Evolutionary conservation across 2,329 filamentous ascomycete genomes (phyloP).

Genomic region (Fusarium sp.): DNA sequence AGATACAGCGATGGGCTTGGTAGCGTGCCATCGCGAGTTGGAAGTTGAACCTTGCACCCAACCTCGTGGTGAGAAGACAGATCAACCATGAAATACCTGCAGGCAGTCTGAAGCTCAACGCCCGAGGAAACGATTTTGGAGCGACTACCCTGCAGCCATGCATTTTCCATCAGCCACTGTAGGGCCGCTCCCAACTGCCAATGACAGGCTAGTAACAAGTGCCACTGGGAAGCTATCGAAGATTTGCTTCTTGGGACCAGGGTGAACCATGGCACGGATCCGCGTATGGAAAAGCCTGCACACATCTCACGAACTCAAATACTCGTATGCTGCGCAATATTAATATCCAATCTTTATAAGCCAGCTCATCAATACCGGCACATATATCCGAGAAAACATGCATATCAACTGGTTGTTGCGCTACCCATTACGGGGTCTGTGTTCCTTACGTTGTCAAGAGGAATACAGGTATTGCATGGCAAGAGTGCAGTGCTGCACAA

Average conservation of each 20-base stretch:
- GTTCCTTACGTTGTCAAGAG: neutral
- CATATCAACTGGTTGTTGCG: neutral
- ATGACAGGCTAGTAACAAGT: neutral
- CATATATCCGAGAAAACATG: neutral
- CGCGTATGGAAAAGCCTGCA: neutral
- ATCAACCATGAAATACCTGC: neutral
- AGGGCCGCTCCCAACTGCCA: neutral
- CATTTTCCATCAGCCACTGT: neutral
- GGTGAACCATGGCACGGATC: neutral
- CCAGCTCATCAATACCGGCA: neutral
- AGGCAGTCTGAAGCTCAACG: neutral
- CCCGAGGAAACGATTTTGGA: accelerated
- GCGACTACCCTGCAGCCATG: neutral
- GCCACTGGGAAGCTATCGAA: neutral
- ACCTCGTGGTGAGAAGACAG: no score
- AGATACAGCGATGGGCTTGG: neutral
- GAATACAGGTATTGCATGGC: neutral
- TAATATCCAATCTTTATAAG: neutral
- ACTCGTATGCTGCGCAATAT: neutral
- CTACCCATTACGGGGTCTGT: neutral
- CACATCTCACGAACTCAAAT: neutral
- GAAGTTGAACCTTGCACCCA: no score
- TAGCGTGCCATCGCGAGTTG: neutral
- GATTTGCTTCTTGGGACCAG: neutral
- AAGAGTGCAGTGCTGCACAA: neutral